A percentile compares a stretch with the other conserved stretches of the same genome.
These are phyloP conservation scores for Flagelloscypha sp. DNA, from an alignment of 768 basidiomycete genomes.

Conservation along the genomic window DNA sequence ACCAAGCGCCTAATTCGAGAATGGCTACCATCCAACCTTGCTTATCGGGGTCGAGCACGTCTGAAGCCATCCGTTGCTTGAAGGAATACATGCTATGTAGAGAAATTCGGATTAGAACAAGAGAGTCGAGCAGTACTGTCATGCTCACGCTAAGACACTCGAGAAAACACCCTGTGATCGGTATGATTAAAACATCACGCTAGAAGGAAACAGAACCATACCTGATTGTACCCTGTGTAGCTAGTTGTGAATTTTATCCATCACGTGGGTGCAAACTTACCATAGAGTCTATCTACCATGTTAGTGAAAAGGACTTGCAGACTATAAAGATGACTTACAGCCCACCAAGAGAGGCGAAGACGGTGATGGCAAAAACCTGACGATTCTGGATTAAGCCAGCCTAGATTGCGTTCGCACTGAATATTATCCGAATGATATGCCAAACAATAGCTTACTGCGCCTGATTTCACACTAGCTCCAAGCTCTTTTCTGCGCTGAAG, in stretches of 20 bases:
- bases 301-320: conserved; percentile 4
- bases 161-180: conserved; percentile 63
- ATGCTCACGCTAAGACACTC: conserved; percentile 52
- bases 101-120: conserved; percentile 2
- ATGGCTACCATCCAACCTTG: conserved; percentile 73
- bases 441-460: too few relatives aligned
- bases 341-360: conserved; percentile 76
- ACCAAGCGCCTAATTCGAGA: conserved; percentile 69
- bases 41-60: conserved; percentile 39
- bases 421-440: too few relatives aligned
- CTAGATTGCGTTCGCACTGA: too few relatives aligned
- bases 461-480: too few relatives aligned
- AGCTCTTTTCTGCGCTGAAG: too few relatives aligned
- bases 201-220: conserved; percentile 10
- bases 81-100: conserved; percentile 41
- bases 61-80: conserved; percentile 45
- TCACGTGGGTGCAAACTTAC: conserved; percentile 23
- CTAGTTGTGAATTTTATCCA: background rate
- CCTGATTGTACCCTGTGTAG: conserved; percentile 55
- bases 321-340: conserved; percentile 36
- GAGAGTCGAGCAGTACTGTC: background rate
- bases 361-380: conserved; percentile 55
- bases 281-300: conserved; percentile 43
- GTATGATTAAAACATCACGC: conserved; percentile 3
- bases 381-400: conserved; percentile 60